Evolutionary conservation across 495 filamentous ascomycete genomes (phyloP), one percentile per base, ranked within the genome.

Genomic region (Penicillium coprophilum): DNA sequence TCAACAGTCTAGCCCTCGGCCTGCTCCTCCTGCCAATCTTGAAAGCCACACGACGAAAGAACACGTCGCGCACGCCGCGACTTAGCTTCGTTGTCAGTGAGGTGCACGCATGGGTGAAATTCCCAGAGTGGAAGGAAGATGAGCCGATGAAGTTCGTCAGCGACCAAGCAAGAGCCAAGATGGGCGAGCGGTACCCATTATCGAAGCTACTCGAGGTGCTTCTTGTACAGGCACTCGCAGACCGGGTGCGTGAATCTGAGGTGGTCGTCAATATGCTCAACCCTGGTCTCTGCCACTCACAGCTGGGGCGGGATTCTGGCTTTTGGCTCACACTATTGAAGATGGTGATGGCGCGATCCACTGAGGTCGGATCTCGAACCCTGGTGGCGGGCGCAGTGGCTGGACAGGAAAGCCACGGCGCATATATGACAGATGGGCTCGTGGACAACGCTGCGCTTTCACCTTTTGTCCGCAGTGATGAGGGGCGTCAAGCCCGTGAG

Each of bases 191-290:
- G 3, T 82, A 87, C 55, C 62, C 60, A n/a, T 36, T 76, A 3
- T 77, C 77, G 10, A 86, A 86, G 61, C 66, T 87, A 0, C 58
- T 87, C 6, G 72, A 76, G 44, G 59, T 84, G 2, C 59, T 85
- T 11, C 56, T 74, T 1, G 66, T 79, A 10, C 74, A 76, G 17
- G 73, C 80, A 49, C 64, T 87, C 0, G 78, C 77, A 3, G 56
- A 55, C 6, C 63, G 61, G 6, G 40, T 67, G 7, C 58, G 55
- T 12, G 62, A 62, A 17, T 59, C 67, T 4, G 60, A 62, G 21
- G 79, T 88, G 17, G 72, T 83, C 21, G 64, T 87, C 50, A 84
- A 82, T 61, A 68, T 73, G 20, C 39, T 80, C 6, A 80, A 77
- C 48, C 84, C 84, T 0, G 81, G 82, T 1, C 55, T 82, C 38